Evolutionary conservation across 306 rosid genomes (phyloP), one percentile per base, ranked within the genome.

Genomic region (Citrullus amarus): DNA sequence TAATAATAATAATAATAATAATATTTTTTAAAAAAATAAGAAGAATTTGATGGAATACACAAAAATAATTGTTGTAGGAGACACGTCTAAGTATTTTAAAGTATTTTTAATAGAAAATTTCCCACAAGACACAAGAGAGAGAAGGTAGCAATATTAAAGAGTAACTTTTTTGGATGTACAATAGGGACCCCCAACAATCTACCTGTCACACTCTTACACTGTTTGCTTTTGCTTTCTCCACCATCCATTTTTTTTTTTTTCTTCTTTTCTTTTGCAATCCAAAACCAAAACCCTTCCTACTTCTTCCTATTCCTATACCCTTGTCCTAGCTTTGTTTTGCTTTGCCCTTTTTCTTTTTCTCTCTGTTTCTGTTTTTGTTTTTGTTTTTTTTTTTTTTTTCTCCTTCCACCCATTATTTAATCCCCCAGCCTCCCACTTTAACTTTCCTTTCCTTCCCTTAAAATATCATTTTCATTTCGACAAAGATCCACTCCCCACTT

Each of bases 391-490:
- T 32, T 32, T 32, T 32, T 32, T 32, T 87, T 82, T 80, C 81
- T 32, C 28, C 28, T 67, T 44, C 5, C 18, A 5, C 34, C 76
- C 76, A 50, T 46, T 46, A 15, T 71, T 50, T 50, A 48, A 72
- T 72, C 30, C 28, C 77, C n/a, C 25, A 44, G 11, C 75, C 74
- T 84, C 85, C 87, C 83, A 46, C 79, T 79, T 82, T 80, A 82
- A 79, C 82, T 80, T 39, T 61, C 85, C 91, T 90, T 90, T 90
- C 76, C 76, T 68, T 68, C 44, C 82, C 91, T 90, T 90, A 90
- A 94, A 94, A 89, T 90, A 94, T 90, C 90, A 92, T 92, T 94
- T 94, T 88, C 92, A 92, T 83, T 72, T 81, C 84, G 80, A 82
- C 82, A 90, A 90, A 90, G 96, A 87, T 55, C 80, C 75, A 54